These are phyloP conservation scores for Chlamydomonas incerta DNA, from an alignment of 139 green algal genomes.

Conservation along the genomic window DNA sequence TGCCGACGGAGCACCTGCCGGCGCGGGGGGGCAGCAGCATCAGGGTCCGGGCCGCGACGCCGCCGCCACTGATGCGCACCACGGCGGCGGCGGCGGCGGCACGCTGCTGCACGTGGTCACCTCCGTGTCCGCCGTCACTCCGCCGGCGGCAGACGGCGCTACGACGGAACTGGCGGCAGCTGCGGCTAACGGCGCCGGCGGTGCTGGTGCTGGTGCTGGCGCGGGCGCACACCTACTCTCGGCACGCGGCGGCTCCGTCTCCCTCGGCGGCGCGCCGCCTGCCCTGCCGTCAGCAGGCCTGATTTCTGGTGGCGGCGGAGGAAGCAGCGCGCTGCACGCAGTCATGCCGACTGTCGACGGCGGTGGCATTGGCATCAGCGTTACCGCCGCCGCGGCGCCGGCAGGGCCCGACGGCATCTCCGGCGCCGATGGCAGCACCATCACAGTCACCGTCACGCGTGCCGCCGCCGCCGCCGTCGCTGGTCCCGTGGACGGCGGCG, in stretches of 20 bases:
- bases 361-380: constrained; percentile 28
- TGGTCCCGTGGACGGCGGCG: not conserved
- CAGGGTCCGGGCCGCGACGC: too few relatives aligned
- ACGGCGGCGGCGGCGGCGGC: not conserved
- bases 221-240: not conserved
- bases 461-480: not conserved
- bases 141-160: not conserved
- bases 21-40: too few relatives aligned
- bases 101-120: constrained; percentile 31
- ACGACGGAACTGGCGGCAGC: too few relatives aligned
- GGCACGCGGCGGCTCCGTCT: too few relatives aligned
- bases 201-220: too few relatives aligned
- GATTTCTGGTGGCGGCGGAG: too few relatives aligned
- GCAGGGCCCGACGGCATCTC: not conserved
- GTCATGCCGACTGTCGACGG: not conserved
- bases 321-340: too few relatives aligned
- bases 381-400: constrained; percentile 5
- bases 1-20: too few relatives aligned
- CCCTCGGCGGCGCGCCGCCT: too few relatives aligned
- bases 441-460: constrained; percentile 21
- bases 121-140: not conserved
- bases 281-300: not conserved
- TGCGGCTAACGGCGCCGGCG: too few relatives aligned
- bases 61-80: not conserved
- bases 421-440: not conserved